Percentiles rank a stretch among this genome's conserved stretches.
phyloP scores from a whole-genome alignment of 371 early-diverging fungal genomes.

The Lichtheimia ornata region DNA sequence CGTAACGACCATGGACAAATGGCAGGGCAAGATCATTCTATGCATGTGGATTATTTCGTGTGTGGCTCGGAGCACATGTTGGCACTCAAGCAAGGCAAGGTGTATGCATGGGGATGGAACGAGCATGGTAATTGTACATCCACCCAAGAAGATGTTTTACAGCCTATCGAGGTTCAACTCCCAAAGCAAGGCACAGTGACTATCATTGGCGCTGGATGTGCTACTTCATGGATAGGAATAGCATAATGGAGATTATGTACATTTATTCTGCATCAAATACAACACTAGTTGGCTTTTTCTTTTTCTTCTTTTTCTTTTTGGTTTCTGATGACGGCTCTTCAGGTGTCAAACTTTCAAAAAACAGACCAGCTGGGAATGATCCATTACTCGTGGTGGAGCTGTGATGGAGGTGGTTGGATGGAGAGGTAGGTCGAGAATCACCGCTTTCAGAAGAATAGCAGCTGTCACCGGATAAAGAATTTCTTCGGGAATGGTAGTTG shows the following conservation, averaged over 20 bases:
- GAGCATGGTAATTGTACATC: conserved; percentile 87
- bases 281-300: conserved; percentile 15
- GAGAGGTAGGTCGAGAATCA: conserved; percentile 19
- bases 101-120: conserved; percentile 90
- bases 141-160: conserved; percentile 27
- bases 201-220: conserved; percentile 23
- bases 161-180: neutral
- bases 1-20: conserved; percentile 75
- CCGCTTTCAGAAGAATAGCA: conserved; percentile 14
- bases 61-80: conserved; percentile 85
- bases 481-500: conserved; percentile 14
- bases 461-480: conserved; percentile 25
- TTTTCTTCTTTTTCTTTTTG: conserved; percentile 27
- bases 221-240: conserved; percentile 25
- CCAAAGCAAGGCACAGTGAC: conserved; percentile 7
- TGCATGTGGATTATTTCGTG: conserved; percentile 37
- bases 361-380: conserved; percentile 21
- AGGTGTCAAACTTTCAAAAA: conserved; percentile 32
- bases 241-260: neutral
- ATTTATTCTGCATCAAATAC: neutral
- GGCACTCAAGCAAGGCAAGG: conserved; percentile 46
- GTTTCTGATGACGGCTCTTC: conserved; percentile 20
- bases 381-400: conserved; percentile 4
- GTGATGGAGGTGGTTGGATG: conserved; percentile 8
- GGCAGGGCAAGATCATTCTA: conserved; percentile 17